Evolutionary conservation across 2,329 filamentous ascomycete species (phyloP).

Genomic region (Pezicula carpinea): DNA sequence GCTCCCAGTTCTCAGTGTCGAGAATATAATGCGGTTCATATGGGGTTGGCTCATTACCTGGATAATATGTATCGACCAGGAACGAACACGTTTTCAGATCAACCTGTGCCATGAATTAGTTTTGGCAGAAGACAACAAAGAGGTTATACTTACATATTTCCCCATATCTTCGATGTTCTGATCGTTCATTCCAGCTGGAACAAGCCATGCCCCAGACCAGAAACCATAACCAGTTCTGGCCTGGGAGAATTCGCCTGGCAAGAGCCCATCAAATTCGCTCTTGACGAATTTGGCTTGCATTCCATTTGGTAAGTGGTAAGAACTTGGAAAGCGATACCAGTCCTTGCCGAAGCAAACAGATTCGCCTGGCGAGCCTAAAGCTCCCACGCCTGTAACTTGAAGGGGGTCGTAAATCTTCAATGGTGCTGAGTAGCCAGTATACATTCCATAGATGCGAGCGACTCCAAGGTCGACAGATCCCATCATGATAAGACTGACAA

Average conservation of each 20-base stretch:
- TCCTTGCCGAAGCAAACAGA: slow-evolving; percentile 90
- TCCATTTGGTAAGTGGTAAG: slow-evolving; percentile 80
- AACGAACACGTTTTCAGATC: slow-evolving; percentile 74
- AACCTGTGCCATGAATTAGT: slow-evolving; percentile 37
- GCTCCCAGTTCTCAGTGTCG: slow-evolving; percentile 72
- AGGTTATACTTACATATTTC: slow-evolving; percentile 65
- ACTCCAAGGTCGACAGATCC: slow-evolving; percentile 62
- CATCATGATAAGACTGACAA: slow-evolving; percentile 57
- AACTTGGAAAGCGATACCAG: slow-evolving; percentile 96
- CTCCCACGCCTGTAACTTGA: slow-evolving; percentile 41
- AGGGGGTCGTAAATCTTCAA: slow-evolving; percentile 66
- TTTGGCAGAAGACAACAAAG: not conserved
- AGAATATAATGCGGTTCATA: slow-evolving; percentile 78
- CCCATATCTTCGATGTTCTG: slow-evolving; percentile 78
- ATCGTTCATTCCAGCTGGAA: slow-evolving; percentile 85
- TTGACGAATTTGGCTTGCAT: slow-evolving; percentile 86
- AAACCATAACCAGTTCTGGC: slow-evolving; percentile 61
- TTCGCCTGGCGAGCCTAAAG: slow-evolving; percentile 55
- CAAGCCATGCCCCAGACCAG: slow-evolving; percentile 79
- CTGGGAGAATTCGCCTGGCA: slow-evolving; percentile 88
- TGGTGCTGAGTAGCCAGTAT: slow-evolving; percentile 80
- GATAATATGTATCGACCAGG: slow-evolving; percentile 82
- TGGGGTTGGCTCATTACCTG: slow-evolving; percentile 50
- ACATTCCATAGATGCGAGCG: slow-evolving; percentile 70
- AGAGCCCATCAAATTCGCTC: slow-evolving; percentile 81